Evolutionary conservation across 2,329 filamentous ascomycete genomes (phyloP), one percentile per base, ranked within the genome.

Genomic region (Ophiostoma tasmaniense): DNA sequence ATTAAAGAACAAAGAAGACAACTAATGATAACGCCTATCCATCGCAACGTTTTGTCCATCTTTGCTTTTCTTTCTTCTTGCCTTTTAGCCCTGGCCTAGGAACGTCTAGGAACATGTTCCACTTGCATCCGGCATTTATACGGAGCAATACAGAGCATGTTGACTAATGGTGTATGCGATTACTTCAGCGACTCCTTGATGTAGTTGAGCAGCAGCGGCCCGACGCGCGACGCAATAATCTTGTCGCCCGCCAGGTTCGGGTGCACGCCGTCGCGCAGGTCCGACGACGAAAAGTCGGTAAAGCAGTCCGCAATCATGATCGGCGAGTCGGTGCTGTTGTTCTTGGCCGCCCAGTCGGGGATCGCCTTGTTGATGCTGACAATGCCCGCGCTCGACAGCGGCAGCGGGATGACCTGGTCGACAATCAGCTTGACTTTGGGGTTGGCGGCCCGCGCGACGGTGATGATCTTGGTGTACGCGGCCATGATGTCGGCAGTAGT

Each of bases 341-440:
- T 75, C 7, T 73, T 71, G 14, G 70, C 64, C 5, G 76, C 80
- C 80, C 79, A 82, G 20, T 72, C 67, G 1, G 71, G 69, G 52
- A 73, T 73, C 13, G 71, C 71, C 61, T 71, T 66, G 70, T 74
- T 73, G 71, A 76, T 72, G 37, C 45, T 68, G 10, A 69, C 66
- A 68, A 74, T 75, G 52, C 73, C 74, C 1, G 71, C 67, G 70
- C 75, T 74, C 35, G 72, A 74, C 39, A 76, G 70, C 20, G 75
- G 73, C 25, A 80, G 73, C 0, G 81, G 80, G 65, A 81, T 79
- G 45, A 82, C 73, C 25, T 76, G 75, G 73, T 79, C 77, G 66
- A 80, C 79, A 62, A 82, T 79, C 65, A 82, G 77, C 73, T 79
- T 79, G 68, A 78, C 77, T 30, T 75, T 76, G 1, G 77, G 74